These are phyloP conservation scores for Fusarium pininemorale DNA, from an alignment of 2,329 filamentous ascomycete species.

Conservation along the genomic window DNA sequence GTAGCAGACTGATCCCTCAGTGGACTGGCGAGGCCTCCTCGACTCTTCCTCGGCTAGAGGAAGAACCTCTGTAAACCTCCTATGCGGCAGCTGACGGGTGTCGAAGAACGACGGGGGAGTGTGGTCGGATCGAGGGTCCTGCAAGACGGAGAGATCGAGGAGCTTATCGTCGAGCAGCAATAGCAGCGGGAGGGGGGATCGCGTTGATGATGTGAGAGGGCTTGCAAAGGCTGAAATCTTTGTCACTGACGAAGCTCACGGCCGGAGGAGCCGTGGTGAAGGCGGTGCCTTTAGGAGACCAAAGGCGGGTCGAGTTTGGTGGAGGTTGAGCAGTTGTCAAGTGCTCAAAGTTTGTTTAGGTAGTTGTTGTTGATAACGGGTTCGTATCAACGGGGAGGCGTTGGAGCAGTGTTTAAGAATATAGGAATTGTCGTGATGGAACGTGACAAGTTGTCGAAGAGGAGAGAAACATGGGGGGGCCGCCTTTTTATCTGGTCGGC, in stretches of 20 bases:
- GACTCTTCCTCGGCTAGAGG: slow-evolving; percentile 99
- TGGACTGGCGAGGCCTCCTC: slow-evolving; percentile 96
- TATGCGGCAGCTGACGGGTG: slow-evolving; percentile 98
- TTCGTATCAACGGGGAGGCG: background rate
- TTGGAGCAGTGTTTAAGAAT: background rate
- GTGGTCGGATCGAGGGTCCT: slow-evolving; percentile 57
- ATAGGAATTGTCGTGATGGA: background rate
- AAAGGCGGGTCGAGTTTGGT: slow-evolving; percentile 61
- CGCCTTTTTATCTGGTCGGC: slow-evolving; percentile 25
- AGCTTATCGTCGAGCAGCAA: slow-evolving; percentile 60
- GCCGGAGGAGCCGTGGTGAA: slow-evolving; percentile 70
- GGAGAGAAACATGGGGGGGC: background rate
- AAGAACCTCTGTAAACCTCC: slow-evolving; percentile 97
- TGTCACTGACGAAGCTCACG: slow-evolving; percentile 70
- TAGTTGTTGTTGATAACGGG: background rate
- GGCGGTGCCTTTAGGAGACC: slow-evolving; percentile 72
- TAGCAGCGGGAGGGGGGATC: slow-evolving; percentile 65
- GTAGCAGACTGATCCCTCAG: slow-evolving; percentile 90
- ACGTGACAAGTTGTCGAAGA: slow-evolving; percentile 13
- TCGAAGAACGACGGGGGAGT: slow-evolving; percentile 65
- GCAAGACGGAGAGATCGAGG: slow-evolving; percentile 61
- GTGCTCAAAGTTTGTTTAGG: background rate
- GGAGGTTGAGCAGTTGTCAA: slow-evolving; percentile 9
- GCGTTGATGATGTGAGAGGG: slow-evolving; percentile 74
- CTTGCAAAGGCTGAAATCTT: slow-evolving; percentile 75